Evolutionary conservation across 306 rosid species (phyloP).

Genomic region (Pueraria montana): DNA sequence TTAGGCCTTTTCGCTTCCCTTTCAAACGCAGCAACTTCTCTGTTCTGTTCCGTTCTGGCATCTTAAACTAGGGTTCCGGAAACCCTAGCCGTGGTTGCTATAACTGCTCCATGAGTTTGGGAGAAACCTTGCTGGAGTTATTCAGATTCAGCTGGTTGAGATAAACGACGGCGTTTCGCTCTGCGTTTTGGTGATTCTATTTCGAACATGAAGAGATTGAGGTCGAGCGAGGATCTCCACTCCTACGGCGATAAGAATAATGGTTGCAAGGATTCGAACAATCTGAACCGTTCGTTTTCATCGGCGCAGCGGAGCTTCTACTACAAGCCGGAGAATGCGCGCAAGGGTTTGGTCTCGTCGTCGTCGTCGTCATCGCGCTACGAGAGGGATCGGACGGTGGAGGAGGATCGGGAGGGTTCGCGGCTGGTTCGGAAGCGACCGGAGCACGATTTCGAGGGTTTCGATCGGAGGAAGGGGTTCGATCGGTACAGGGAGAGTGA

Average conservation of each 20-base stretch:
- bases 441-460: conserved; percentile 82
- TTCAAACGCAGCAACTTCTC: not conserved
- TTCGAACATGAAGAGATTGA: conserved; percentile 81
- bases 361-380: conserved; percentile 57
- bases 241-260: conserved; percentile 57
- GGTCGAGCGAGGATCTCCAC: conserved; percentile 92
- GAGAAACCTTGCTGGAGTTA: not conserved
- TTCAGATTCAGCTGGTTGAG: conserved; percentile 23
- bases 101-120: conserved; percentile 24
- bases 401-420: conserved; percentile 80
- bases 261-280: conserved; percentile 59
- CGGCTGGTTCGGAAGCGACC: conserved; percentile 83
- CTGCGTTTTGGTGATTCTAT: conserved; percentile 38
- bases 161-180: not conserved
- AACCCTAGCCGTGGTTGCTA: conserved; percentile 50
- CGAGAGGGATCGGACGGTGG: conserved; percentile 76
- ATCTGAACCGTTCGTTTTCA: conserved; percentile 71
- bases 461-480: conserved; percentile 82
- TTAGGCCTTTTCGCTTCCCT: not conserved
- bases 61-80: conserved; percentile 46
- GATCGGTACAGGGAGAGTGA: conserved; percentile 82
- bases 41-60: not conserved
- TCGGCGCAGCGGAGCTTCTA: conserved; percentile 73
- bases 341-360: conserved; percentile 67
- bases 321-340: conserved; percentile 68